Evolutionary conservation across 208 protist genomes (phyloP), one percentile per base, ranked within the genome.

Genomic region (Acanthamoeba triangularis): DNA sequence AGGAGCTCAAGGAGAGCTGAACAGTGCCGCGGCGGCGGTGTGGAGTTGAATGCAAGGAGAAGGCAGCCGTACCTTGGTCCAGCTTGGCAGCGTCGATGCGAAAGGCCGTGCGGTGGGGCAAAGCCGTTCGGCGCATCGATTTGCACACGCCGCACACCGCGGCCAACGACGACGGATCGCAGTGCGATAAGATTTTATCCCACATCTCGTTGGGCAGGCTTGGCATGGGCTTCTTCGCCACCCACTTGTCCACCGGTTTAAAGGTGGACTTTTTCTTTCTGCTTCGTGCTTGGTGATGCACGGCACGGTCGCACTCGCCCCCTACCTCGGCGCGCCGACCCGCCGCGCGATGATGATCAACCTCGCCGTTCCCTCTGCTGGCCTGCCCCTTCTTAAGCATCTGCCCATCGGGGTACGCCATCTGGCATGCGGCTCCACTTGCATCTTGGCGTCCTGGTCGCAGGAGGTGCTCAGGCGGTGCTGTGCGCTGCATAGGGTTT

Each of bases 171-270:
- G 33, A 44, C 7, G 74, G 41, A 28, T 82, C 74, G 33, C 74
- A 82, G n/a, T 82, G 74, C 35, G 74, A 82, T 20, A 82, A 18
- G 74, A 82, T 82, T 20, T 82, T 82, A 10, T 82, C 74, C 74
- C 74, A 82, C 74, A 82, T 82, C 41, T 82, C 74, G 44, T 82
- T 82, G 6, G 74, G 74, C 74, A 82, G 74, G 23, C 41, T 52
- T 28, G 74, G 74, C 74, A 82, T 20, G 37, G 37, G 35, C 74
- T 82, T 82, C 41, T 44, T 82, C 37, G 44, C 74, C 37, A 82
- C 74, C 74, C 74, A 82, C 37, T 82, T 82, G 74, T 49, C 74
- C 37, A 16, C 37, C 25, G 20, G 23, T 37, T 35, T 13, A 30
- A 5, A 28, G 59, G 59, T 65, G 20, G 59, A 28, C 59, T n/a